A percentile compares a stretch with the other conserved stretches of the same genome.
Conservation (phyloP, 2,329 filamentous ascomycete species). For the Talaromyces rugulosus region DNA sequence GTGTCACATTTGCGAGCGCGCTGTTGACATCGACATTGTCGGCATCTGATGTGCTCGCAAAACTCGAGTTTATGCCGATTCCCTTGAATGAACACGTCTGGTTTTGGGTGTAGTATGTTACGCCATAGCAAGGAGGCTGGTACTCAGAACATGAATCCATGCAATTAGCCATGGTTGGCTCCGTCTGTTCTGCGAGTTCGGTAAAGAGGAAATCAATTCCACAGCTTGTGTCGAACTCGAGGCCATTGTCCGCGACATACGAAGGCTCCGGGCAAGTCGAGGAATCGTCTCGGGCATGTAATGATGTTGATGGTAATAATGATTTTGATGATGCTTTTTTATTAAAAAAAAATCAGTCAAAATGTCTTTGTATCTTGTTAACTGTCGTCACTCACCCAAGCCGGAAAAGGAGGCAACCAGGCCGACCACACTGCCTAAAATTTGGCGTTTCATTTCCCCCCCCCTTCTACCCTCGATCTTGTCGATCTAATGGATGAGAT, state of each 20-base stretch:
- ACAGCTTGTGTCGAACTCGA: conserved; percentile 3
- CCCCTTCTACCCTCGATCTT: not conserved
- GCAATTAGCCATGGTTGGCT: conserved; percentile 1
- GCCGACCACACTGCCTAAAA: not conserved
- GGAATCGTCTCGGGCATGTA: not conserved
- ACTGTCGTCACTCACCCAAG: not conserved
- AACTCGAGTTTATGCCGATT: not conserved
- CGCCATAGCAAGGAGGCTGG: conserved; percentile 3
- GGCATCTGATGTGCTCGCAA: not conserved
- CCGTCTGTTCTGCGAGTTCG: not conserved
- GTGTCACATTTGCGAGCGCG: conserved; percentile 3
- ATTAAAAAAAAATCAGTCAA: not conserved
- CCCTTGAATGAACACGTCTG: conserved; percentile 4
- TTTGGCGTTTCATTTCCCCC: not conserved
- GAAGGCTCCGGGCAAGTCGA: not conserved
- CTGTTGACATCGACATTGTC: conserved; percentile 5
- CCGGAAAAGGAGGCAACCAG: not conserved
- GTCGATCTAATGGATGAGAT: not conserved
- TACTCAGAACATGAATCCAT: conserved; percentile 3
- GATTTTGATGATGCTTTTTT: not conserved
- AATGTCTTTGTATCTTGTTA: not conserved
- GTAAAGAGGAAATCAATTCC: not conserved
- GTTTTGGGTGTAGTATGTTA: conserved; percentile 9
- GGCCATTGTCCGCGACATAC: conserved; percentile 1
- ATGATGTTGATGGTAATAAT: not conserved